Base-by-base conservation (phyloP, 257 asterid species). In the Nyctanthes arbortristis region DNA sequence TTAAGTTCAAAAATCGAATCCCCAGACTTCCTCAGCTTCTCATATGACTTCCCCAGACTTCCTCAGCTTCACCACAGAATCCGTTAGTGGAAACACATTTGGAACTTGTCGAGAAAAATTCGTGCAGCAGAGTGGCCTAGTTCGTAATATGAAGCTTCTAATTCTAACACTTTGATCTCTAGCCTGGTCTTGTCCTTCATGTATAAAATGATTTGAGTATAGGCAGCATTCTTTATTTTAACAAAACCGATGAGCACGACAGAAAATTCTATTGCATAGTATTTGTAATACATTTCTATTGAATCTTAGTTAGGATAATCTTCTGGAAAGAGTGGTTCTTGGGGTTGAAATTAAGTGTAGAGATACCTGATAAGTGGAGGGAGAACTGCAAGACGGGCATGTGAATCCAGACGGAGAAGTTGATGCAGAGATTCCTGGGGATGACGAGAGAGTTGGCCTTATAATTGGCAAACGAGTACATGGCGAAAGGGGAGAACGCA, bases 401-500 rank as follows among this genome's bases (percentile, higher is more conserved):
- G 49, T 52, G 29, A 20, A 62, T 30, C 79, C 80, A 30, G 35
- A 60, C 11, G 86, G 76, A 22, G 84, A 78, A 64, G 61, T 30
- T 55, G 77, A 35, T 7, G 70, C 37, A 3, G 85, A 78, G 45
- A 70, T 73, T 64, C 80, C 69, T 3, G 80, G 61, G 6, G 85
- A 83, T 62, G 79, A 61, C 13, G 80, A 78, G 45, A 54, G 65
- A 52, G 76, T 72, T 43, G 81, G 70, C 35, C 80, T 39, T 1
- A 54, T 62, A 75, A 75, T 45, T 20, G 80, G 83, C 33, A 85
- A 77, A 36, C 45, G 84, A 30, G 45, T 67, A 59, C 69, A 71
- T 9, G 88, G 85, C 34, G 84, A 80, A 73, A 80, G 73, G 2
- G 85, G 85, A 5, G 88, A 83, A 24, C 73, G 79, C 12, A 55